Base-by-base conservation (phyloP, 352 stramenopile genomes). In the Pythium angustatum region DNA sequence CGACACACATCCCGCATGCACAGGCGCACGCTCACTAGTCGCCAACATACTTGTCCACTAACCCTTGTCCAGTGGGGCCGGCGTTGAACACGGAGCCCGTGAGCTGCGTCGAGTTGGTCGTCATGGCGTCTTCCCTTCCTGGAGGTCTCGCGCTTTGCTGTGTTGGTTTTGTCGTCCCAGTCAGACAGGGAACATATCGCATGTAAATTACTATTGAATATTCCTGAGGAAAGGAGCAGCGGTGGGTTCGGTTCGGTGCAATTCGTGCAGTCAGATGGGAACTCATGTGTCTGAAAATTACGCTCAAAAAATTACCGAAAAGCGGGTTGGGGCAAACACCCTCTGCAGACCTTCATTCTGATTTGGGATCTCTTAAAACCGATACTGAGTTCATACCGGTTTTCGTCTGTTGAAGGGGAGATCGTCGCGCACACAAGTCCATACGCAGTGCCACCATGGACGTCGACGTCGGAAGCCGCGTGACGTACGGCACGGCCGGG, bases 11-110 rank as follows among this genome's bases (percentile, higher is more conserved):
- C 8, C 11, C 33, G 31, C 21, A 24, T 30, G 36, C 33, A 22
- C 30, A 60, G 22, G 17, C 22, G n/a, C 26, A 14, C 40, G 40
- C 40, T 26, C 6, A 1, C 40, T 47, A 5, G 34, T 36, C 30
- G 30, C 12, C 14, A 12, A 76, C 68, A 57, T 75, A 83, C 63
- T 78, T 70, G 47, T 75, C 60, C 40, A 72, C 68, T 66, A 86
- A 83, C 69, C 83, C 83, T 61, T 76, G 79, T 66, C 83, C 83
- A 51, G 76, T 76, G 28, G 83, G 83, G 36, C 83, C 83, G 31
- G 83, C 81, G 60, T 83, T 83, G 43, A 92, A 68, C 12, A 86
- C 75, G 54, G 77, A 85, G 66, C 73, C 45, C 58, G 63, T 82
- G 47, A 72, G 59, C 53, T 72, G 65, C 58, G 65, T 72, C 53